phyloP scores from a whole-genome alignment of 2,329 filamentous ascomycete genomes.

The Seiridium cupressi region DNA sequence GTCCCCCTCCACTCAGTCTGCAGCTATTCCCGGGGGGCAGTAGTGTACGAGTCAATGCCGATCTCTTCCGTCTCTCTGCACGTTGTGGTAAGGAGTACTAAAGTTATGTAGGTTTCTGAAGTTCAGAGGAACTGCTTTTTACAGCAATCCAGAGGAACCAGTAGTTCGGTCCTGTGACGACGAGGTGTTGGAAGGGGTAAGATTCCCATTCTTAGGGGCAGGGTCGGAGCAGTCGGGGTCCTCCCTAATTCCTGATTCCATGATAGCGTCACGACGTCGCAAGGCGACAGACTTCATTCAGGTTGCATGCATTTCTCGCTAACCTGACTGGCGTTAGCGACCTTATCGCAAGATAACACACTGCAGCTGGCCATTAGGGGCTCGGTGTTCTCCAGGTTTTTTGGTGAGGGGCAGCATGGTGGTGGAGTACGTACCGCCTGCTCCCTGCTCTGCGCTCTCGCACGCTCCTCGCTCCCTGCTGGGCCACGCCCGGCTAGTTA shows the following conservation, averaged over 20 bases:
- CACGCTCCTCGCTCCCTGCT: not conserved
- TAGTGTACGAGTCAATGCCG: too few species aligned
- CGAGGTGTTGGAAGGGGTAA: too few species aligned
- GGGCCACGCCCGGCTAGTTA: not conserved
- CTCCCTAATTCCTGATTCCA: not conserved
- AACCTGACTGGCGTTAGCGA: not conserved
- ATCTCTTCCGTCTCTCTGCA: too few species aligned
- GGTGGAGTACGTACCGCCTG: not conserved
- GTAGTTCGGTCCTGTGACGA: too few species aligned
- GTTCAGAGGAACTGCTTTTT: too few species aligned
- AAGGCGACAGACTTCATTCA: not conserved
- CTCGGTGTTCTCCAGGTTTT: not conserved
- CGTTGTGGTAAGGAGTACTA: too few species aligned
- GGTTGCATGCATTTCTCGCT: not conserved
- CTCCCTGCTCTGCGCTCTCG: not conserved
- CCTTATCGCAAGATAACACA: not conserved
- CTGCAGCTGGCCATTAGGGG: not conserved
- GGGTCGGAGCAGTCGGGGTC: too few species aligned
- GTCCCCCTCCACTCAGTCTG: too few species aligned
- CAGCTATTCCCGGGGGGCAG: too few species aligned
- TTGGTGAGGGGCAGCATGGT: not conserved
- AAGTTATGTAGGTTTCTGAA: too few species aligned
- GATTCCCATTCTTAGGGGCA: too few species aligned
- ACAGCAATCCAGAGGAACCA: too few species aligned
- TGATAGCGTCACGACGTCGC: not conserved